Evolutionary conservation across 257 asterid species (phyloP).

Genomic region (Capsicum rhomboideum): DNA sequence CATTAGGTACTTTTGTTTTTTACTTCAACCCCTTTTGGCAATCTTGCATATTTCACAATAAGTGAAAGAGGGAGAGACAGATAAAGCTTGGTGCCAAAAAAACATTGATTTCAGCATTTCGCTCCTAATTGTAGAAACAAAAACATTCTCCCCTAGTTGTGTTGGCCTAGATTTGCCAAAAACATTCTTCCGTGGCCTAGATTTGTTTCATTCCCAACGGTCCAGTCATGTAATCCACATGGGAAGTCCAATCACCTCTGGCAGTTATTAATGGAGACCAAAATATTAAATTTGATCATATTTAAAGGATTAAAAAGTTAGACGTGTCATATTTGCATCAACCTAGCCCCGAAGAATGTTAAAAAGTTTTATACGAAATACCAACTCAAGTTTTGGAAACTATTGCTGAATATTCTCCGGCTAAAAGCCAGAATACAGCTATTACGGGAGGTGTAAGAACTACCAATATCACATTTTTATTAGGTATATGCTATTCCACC

Average conservation of each 20-base stretch:
- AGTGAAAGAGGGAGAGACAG: neutral
- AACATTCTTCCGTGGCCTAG: neutral
- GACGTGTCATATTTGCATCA: neutral
- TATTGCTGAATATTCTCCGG: neutral
- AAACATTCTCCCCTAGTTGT: neutral
- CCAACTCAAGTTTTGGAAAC: neutral
- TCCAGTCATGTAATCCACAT: neutral
- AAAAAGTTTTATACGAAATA: neutral
- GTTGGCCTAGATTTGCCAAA: neutral
- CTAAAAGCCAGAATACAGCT: neutral
- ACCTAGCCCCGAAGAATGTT: neutral
- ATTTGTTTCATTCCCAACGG: neutral
- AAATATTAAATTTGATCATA: neutral
- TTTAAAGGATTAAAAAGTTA: neutral
- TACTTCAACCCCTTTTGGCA: neutral
- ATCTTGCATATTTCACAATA: neutral
- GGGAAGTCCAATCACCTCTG: neutral
- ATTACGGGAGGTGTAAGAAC: neutral
- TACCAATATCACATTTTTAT: neutral
- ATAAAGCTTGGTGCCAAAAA: neutral
- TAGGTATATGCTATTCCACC: neutral
- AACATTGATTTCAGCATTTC: neutral
- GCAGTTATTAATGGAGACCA: neutral
- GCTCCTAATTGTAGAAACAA: neutral
- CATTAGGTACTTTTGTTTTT: neutral